Evolutionary conservation across 495 filamentous ascomycete genomes (phyloP).

Genomic region (Penicillium salamii): DNA sequence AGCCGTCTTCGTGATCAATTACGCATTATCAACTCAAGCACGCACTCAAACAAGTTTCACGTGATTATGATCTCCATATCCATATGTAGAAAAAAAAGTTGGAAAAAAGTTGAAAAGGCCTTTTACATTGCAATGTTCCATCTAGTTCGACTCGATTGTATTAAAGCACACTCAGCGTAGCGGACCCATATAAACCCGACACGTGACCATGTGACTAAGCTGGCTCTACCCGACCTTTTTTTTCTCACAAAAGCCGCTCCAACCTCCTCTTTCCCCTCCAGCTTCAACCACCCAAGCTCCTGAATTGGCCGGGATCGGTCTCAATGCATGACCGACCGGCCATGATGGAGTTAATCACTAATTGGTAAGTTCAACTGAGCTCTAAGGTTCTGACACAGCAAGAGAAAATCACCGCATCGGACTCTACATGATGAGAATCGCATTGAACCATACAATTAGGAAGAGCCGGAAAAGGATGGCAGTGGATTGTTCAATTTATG

Average conservation of each 20-base stretch:
- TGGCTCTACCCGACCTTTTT: slow-evolving; percentile 8
- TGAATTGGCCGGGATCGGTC: not conserved
- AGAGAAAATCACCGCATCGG: slow-evolving; percentile 13
- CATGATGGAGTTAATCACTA: not conserved
- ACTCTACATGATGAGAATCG: slow-evolving; percentile 43
- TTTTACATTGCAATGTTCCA: not conserved
- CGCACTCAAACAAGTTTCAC: too few relatives aligned
- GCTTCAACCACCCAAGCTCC: slow-evolving; percentile 4
- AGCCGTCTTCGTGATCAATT: slow-evolving; percentile 49
- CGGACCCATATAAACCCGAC: not conserved
- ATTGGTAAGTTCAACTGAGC: slow-evolving; percentile 4
- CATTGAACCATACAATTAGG: slow-evolving; percentile 44
- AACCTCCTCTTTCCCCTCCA: slow-evolving; percentile 6
- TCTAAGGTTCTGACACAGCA: slow-evolving; percentile 1
- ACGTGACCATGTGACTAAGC: slow-evolving; percentile 16
- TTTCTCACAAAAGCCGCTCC: slow-evolving; percentile 9
- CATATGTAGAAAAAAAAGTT: too few relatives aligned
- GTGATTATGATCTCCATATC: not conserved
- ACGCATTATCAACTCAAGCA: too few relatives aligned
- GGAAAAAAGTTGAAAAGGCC: too few relatives aligned
- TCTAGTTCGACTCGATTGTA: not conserved
- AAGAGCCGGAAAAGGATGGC: slow-evolving; percentile 56
- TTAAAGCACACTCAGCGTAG: not conserved
- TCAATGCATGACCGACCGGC: not conserved
- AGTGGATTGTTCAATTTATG: slow-evolving; percentile 17